phyloP scores from a whole-genome alignment of 23 red algal species.

The Pyropia haitanensis region DNA sequence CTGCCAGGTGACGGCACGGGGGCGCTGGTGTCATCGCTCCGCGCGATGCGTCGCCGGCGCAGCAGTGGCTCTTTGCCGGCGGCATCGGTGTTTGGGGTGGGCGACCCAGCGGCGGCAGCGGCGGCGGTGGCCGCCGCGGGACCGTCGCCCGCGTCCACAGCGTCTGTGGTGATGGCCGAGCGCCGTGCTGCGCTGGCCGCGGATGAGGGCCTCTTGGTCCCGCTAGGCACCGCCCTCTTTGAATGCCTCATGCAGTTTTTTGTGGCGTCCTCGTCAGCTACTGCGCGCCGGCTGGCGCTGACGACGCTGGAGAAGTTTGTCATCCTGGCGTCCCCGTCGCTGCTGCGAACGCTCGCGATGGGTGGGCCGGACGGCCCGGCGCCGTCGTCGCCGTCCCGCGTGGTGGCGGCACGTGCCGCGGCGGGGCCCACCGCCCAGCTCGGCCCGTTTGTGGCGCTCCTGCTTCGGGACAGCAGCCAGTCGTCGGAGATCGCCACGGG shows the following conservation, averaged over 20 bases:
- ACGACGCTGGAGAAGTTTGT: constrained; percentile 50
- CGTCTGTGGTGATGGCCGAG: constrained; percentile 19
- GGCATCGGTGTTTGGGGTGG: constrained; percentile 18
- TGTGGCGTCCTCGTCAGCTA: constrained; percentile 28
- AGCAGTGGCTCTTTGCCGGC: constrained; percentile 4
- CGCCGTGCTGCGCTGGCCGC: constrained; percentile 34
- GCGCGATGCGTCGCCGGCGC: constrained; percentile 20
- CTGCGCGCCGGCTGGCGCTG: constrained; percentile 22
- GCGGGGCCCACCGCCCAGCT: constrained; percentile 9
- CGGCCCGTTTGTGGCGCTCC: constrained; percentile 40
- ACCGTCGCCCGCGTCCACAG: constrained; percentile 10
- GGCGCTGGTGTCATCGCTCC: not conserved
- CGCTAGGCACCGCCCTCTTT: constrained; percentile 35
- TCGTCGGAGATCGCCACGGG: constrained; percentile 30
- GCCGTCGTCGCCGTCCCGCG: not conserved
- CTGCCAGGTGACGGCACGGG: too few relatives aligned
- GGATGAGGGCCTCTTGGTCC: constrained; percentile 9
- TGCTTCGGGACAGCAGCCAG: constrained; percentile 42
- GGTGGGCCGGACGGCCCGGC: not conserved
- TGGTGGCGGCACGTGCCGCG: constrained; percentile 4
- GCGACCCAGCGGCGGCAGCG: constrained; percentile 18
- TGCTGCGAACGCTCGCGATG: constrained; percentile 8
- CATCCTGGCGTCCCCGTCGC: constrained; percentile 14
- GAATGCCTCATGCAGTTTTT: constrained; percentile 43
- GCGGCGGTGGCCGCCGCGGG: constrained; percentile 1